Base-by-base conservation (phyloP, 2,329 filamentous ascomycete species). In the Exophiala xenobiotica region DNA sequence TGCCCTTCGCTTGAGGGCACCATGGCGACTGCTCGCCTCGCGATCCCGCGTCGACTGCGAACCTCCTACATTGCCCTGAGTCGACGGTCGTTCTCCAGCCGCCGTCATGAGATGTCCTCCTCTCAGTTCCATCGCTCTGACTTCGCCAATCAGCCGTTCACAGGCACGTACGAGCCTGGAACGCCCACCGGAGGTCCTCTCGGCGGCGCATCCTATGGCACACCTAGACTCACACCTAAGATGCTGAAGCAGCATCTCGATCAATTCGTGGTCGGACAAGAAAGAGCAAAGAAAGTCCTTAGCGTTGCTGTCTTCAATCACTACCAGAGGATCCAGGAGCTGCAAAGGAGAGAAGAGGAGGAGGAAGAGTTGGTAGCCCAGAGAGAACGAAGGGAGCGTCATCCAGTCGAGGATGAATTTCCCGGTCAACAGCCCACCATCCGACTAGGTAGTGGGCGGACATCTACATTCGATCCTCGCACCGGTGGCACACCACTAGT, bases 281-380 rank as follows among this genome's bases (percentile, higher is more conserved):
- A 96, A 60, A 83, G 90, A 53, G 90, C 93, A 22, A 77, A 99
- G 77, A 95, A 95, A 70, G 88, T 91, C 11, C 83, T 97, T 58
- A 93, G 90, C 58, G 86, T 92, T 3, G 90, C 92, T 5, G 88
- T 99, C 22, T 96, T 95, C 74, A 96, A 97, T 66, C 93, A 99
- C 68, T 96, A 97, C 67, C 90, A 96, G 70, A 83, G 88, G 40
- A 81, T 96, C 53, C 85, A 91, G 62, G 84, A 87, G 68, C 65
- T 86, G 19, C 80, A 90, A 63, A 78, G 90, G 42, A 82, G 86
- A 53, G 82, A 93, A 59, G 83, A 91, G 48, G 90, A 96, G 63
- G 82, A 88, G 37, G 86, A 90, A 56, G 88, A 87, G 70, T 66
- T 83, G 43, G 75, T 86, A 63, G 82, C 87, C 35, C 87, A 90